These are phyloP conservation scores for Coniosporium apollinis DNA, from an alignment of 495 filamentous ascomycete genomes.

Conservation along the genomic window DNA sequence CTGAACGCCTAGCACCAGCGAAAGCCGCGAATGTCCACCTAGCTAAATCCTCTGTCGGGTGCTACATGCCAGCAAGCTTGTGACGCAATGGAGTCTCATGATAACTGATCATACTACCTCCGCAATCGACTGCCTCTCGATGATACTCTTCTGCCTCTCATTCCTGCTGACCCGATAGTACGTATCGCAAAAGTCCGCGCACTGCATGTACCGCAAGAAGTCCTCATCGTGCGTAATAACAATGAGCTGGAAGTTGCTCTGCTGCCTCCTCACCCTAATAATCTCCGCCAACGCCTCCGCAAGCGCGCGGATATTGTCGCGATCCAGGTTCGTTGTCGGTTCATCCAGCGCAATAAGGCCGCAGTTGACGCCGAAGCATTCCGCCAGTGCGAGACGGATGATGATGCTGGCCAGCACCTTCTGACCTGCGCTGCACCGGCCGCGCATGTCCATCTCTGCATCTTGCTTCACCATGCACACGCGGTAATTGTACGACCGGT, in stretches of 20 bases:
- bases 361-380: conserved; percentile 93
- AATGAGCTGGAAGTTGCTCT: conserved; percentile 93
- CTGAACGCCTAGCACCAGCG: too few relatives aligned
- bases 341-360: conserved; percentile 95
- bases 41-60: too few relatives aligned
- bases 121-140: conserved; percentile 52
- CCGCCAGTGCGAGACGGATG: conserved; percentile 88
- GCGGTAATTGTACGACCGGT: conserved; percentile 88
- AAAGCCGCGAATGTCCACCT: too few relatives aligned
- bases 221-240: conserved; percentile 99
- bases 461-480: conserved; percentile 97
- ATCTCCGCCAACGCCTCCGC: conserved; percentile 75
- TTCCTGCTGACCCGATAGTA: conserved; percentile 78
- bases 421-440: conserved; percentile 89
- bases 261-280: conserved; percentile 64
- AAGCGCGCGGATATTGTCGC: conserved; percentile 80
- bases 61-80: too few relatives aligned
- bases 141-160: conserved; percentile 72
- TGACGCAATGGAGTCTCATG: too few relatives aligned
- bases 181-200: conserved; percentile 80
- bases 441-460: conserved; percentile 98
- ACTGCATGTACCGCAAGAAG: conserved; percentile 84
- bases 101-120: too few relatives aligned
- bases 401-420: conserved; percentile 95
- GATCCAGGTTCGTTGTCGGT: conserved; percentile 92